Evolutionary conservation across 164 flowering plant genomes (phyloP).

Genomic region (Vitis cinerea): DNA sequence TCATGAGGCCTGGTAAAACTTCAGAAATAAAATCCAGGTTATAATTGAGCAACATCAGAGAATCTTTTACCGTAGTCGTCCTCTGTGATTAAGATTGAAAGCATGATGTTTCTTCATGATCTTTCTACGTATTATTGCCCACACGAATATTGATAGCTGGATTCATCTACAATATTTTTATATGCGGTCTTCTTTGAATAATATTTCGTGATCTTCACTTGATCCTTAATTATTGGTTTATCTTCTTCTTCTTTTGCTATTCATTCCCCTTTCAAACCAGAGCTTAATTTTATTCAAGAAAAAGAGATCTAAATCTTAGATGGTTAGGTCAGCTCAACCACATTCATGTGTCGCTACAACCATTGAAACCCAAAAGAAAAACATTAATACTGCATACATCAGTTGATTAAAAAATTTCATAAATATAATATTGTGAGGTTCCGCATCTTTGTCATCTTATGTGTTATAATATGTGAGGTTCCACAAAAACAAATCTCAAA

Average conservation of each 20-base stretch:
- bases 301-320: neutral
- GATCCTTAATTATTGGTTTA: no score
- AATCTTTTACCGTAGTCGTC: constrained; percentile 11
- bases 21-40: constrained; percentile 11
- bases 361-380: neutral
- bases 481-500: constrained; percentile 6
- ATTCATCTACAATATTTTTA: no score
- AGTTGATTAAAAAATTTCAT: no score
- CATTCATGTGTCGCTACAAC: constrained; percentile 15
- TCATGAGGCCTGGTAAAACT: neutral
- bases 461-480: no score
- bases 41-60: constrained; percentile 18
- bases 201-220: no score
- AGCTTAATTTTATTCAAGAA: no score
- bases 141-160: neutral
- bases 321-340: constrained; percentile 21
- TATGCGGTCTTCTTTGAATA: no score
- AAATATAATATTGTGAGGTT: neutral
- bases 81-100: constrained; percentile 2
- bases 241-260: no score
- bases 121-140: neutral
- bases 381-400: no score
- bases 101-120: neutral
- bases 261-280: no score
- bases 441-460: no score